Percentiles rank a stretch among this genome's conserved stretches.
phyloP scores from a whole-genome alignment of 345 rosid genomes.

The Zanthoxylum bungeanum region DNA sequence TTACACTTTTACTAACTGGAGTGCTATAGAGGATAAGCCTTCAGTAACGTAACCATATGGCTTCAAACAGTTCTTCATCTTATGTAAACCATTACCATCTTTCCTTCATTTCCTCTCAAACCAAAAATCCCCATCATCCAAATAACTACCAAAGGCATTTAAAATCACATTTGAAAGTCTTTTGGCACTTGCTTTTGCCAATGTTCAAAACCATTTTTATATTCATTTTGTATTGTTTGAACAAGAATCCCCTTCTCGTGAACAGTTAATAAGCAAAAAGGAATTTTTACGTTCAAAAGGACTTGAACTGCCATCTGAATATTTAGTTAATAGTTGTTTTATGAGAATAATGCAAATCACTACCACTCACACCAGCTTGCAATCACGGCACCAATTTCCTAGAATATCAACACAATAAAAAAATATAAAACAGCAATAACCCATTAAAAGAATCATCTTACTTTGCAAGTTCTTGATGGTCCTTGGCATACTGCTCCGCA shows the following conservation, averaged over 20 bases:
- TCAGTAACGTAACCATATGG: background rate
- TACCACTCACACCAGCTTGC: background rate
- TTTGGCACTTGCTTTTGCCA: background rate
- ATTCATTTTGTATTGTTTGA: background rate
- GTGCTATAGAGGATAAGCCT: background rate
- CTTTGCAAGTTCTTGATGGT: conserved; percentile 79
- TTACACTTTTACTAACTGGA: no score
- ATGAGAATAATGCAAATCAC: background rate
- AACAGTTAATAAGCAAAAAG: background rate
- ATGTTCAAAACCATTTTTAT: background rate
- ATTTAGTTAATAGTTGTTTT: background rate
- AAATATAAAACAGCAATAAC: background rate
- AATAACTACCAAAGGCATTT: background rate
- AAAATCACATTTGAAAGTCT: background rate
- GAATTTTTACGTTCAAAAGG: no score
- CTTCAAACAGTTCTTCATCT: no score
- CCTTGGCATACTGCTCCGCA: conserved; percentile 52
- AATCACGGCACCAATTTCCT: background rate
- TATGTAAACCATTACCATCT: background rate
- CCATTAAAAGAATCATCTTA: conserved; percentile 23
- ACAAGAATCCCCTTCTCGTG: background rate
- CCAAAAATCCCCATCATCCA: background rate
- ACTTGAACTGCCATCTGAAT: no score
- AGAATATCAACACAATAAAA: background rate
- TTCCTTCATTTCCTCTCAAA: background rate